Evolutionary conservation across 2,329 filamentous ascomycete genomes (phyloP).

Genomic region (Aurifilum marmelostoma): DNA sequence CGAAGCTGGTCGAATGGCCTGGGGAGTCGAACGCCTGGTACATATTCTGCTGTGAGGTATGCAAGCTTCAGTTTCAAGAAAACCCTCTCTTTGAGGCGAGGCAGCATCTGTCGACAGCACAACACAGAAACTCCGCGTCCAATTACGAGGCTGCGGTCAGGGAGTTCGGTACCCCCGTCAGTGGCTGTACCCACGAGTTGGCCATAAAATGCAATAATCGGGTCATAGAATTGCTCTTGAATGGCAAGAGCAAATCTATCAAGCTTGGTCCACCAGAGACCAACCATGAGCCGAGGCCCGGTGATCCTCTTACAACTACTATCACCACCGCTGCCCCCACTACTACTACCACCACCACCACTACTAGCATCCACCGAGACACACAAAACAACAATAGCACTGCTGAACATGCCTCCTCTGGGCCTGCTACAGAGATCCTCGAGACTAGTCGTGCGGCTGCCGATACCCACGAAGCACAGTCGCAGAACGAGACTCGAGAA

Average conservation of each 20-base stretch:
- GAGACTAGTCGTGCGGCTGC: neutral
- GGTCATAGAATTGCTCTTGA: neutral
- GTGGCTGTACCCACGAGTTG: neutral
- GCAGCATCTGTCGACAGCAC: neutral
- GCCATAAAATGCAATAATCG: neutral
- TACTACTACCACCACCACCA: too few species aligned
- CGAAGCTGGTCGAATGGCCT: neutral
- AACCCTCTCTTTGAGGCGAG: neutral
- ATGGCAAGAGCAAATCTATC: neutral
- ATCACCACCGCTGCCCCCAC: too few species aligned
- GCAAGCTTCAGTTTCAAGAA: neutral
- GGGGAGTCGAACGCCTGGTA: neutral
- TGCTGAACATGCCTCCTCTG: neutral
- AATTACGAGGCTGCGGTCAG: neutral
- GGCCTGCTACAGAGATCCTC: too few species aligned
- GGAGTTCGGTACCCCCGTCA: neutral
- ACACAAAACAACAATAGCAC: neutral
- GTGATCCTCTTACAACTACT: too few species aligned
- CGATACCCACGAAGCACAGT: neutral
- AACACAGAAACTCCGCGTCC: neutral
- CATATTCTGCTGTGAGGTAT: neutral
- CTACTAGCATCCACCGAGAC: too few species aligned
- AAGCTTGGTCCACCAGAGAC: too few species aligned
- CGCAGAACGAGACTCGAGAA: too few species aligned
- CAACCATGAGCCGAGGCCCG: too few species aligned